These are phyloP conservation scores for Amanita molliuscula DNA, from an alignment of 768 basidiomycete genomes.

Conservation along the genomic window DNA sequence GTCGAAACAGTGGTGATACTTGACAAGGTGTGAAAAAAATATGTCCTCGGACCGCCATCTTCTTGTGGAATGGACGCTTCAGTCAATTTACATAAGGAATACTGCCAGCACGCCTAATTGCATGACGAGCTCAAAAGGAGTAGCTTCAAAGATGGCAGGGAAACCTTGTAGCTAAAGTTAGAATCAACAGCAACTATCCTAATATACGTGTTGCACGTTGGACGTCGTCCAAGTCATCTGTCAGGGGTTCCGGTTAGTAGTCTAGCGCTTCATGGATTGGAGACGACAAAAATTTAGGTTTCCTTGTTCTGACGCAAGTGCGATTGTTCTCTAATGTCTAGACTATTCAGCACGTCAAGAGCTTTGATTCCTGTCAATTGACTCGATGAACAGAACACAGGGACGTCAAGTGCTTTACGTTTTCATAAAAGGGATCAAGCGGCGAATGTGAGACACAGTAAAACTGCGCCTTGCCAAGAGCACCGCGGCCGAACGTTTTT, in stretches of 20 bases:
- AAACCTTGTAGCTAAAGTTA: neutral
- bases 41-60: neutral
- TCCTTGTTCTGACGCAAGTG: no score
- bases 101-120: no score
- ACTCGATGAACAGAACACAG: neutral
- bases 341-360: neutral
- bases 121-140: neutral
- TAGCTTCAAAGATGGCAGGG: neutral
- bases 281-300: neutral
- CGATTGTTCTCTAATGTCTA: no score
- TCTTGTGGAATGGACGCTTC: no score
- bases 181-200: no score
- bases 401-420: neutral
- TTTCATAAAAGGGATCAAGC: neutral
- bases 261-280: neutral
- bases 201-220: neutral
- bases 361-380: neutral
- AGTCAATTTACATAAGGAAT: neutral
- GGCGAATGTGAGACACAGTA: neutral
- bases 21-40: neutral
- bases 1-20: neutral
- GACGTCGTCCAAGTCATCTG: no score
- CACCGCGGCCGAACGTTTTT: neutral
- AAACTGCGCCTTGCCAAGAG: conserved; percentile 1
- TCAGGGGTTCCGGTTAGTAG: neutral